Evolutionary conservation across 257 asterid species (phyloP).

Genomic region (Lantana camara): DNA sequence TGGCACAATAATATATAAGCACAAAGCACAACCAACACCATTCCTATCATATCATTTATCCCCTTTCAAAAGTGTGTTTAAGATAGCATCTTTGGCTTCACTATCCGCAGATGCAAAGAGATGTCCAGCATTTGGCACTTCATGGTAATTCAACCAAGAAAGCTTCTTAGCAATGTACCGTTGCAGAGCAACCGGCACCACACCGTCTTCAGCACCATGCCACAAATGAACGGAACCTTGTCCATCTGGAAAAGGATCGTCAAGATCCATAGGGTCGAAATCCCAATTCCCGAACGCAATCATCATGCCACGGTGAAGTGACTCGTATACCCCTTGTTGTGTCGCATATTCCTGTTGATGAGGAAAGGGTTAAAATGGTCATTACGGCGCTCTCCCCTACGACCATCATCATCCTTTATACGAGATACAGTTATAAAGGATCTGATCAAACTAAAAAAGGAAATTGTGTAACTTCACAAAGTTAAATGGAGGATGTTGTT

Average conservation of each 20-base stretch:
- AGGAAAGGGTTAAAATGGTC: not conserved
- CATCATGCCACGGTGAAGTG: conserved; percentile 63
- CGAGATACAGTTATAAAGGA: too few relatives aligned
- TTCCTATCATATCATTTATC: conserved; percentile 18
- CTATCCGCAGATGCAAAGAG: conserved; percentile 30
- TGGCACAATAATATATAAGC: not conserved
- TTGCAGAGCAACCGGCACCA: conserved; percentile 69
- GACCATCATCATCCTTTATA: too few relatives aligned
- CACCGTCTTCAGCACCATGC: conserved; percentile 76
- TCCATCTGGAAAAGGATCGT: conserved; percentile 44
- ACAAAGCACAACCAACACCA: not conserved
- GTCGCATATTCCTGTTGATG: conserved; percentile 46
- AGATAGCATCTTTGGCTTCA: conserved; percentile 41
- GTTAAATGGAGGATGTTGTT: too few relatives aligned
- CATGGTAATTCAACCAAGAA: conserved; percentile 62
- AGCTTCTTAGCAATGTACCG: conserved; percentile 54
- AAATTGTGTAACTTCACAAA: too few relatives aligned
- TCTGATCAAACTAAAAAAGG: too few relatives aligned
- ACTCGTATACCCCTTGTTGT: conserved; percentile 70
- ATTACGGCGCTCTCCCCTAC: too few relatives aligned
- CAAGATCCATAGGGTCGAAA: conserved; percentile 66
- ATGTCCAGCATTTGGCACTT: conserved; percentile 48
- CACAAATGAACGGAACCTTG: conserved; percentile 69
- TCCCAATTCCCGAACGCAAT: conserved; percentile 72
- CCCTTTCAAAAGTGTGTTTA: conserved; percentile 41